Base-by-base conservation (phyloP, 164 flowering plant genomes). In the Saururus chinensis region DNA sequence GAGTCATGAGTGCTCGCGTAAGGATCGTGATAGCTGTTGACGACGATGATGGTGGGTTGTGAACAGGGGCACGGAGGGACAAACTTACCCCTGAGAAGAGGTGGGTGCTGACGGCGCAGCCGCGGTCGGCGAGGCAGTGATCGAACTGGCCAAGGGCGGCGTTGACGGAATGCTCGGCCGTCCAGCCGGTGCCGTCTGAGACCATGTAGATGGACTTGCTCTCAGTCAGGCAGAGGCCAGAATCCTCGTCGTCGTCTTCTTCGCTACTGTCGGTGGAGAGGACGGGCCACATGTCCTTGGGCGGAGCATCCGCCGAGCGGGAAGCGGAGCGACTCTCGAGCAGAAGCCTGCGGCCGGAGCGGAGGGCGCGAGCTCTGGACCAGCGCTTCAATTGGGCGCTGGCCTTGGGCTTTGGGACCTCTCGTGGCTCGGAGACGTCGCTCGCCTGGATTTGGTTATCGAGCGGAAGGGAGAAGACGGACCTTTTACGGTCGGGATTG, bases 151-250 rank as follows among this genome's bases (percentile, higher is more conserved):
- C 95, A 64, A 92, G 77, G 60, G 98, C 95, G 53, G 98, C 95
- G 61, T 58, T 81, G 23, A 92, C 95, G 67, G 88, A 71, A 59
- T 92, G 87, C 75, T 92, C 98, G 52, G 76, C 96, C 74, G 96
- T 89, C 96, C 96, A 92, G 22, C 96, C 96, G 19, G 96, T 92
- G 12, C 96, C 96, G 65, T 92, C 96, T 1, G 96, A 92, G 2
- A 92, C 85, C 89, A 89, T 79, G 66, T 84, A 89, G 19, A 92
- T 87, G 19, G 85, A 61, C 81, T 90, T 87, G 57, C 68, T 74
- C 24, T 25, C 73, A 30, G 48, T 30, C 49, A 51, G 22, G 45
- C 21, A 53, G 35, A 70, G 61, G 22, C 14, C 17, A 17, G 17
- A 45, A 1, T n/a, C 63, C 45, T 30, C 75, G 63, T 24, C 67